Evolutionary conservation across 768 basidiomycete genomes (phyloP).

Genomic region (Pulveroboletus sp.): DNA sequence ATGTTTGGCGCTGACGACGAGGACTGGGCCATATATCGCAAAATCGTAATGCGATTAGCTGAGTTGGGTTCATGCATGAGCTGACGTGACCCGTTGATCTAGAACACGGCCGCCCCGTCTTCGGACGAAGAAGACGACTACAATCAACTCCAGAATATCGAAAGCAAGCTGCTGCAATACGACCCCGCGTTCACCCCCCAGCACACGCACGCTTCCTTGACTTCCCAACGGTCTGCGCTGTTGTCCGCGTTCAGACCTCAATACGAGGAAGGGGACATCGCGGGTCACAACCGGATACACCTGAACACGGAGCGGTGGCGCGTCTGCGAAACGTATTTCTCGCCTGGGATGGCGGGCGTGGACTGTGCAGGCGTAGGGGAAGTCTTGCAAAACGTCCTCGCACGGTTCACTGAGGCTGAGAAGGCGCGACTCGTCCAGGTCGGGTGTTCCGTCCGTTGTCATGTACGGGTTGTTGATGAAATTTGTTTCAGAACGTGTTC

Average conservation of each 20-base stretch:
- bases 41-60: conserved; percentile 61
- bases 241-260: conserved; percentile 80
- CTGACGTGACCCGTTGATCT: neutral
- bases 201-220: conserved; percentile 77
- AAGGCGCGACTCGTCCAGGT: conserved; percentile 76
- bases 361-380: conserved; percentile 96
- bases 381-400: conserved; percentile 78
- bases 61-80: neutral
- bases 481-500: conserved; percentile 68
- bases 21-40: conserved; percentile 97
- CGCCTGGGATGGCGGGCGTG: conserved; percentile 89
- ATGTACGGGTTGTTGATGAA: neutral
- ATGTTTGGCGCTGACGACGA: conserved; percentile 92
- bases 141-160: conserved; percentile 64
- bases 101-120: conserved; percentile 69
- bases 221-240: conserved; percentile 76
- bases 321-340: conserved; percentile 89
- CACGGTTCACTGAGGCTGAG: conserved; percentile 63
- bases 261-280: conserved; percentile 72
- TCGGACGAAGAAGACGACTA: conserved; percentile 91
- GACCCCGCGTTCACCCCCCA: conserved; percentile 82
- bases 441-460: conserved; percentile 5
- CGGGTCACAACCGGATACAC: conserved; percentile 74
- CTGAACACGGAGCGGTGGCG: conserved; percentile 88
- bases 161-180: conserved; percentile 73